Base-by-base conservation (phyloP, 2,329 filamentous ascomycete species). In the Ceratocystis lukuohia region DNA sequence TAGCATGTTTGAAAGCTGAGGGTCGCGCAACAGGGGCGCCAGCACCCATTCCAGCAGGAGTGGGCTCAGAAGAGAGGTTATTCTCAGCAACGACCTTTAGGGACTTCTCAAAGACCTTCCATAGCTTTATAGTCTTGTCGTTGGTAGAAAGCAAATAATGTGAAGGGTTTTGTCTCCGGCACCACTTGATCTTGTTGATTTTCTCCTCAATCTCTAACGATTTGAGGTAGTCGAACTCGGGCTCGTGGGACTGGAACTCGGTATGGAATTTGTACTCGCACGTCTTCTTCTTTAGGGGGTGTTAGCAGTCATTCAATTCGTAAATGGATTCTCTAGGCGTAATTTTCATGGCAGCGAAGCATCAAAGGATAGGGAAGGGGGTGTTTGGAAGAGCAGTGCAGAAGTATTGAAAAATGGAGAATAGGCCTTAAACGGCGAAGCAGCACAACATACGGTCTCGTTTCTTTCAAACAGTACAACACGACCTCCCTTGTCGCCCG, bases 141-240 rank as follows among this genome's bases (percentile, higher is more conserved):
- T 99, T 99, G 72, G 94, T 99, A 56, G 94, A 97, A 67, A 99
- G 85, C 64, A 99, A 85, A 77, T 96, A 99, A 79, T 99, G 94
- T 66, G 94, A 97, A 69, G 93, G 89, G 81, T 99, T 99, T 78
- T 97, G 93, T 78, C 94, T 88, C 74, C 89, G 87, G 77, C 94
- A 99, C 94, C 94, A 99, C 78, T 97, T 99, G 80, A 99, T 99
- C 82, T 99, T 99, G 84, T 99, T 99, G 83, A 99, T 99, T 81
- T 99, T 99, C 79, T 99, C 94, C 82, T 99, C 94, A 74, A 99
- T 99, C 78, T 99, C 94, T 72, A 99, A 84, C 44, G 94, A 99
- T 79, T 99, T 99, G 71, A 99, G 85, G 76, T 99, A 99, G 77
- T 99, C 94, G 77, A 99, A 99, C 78, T 99, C 94, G 70, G 94